Conservation (phyloP, 1,284 basidiomycete species). For the Baeospora myosura region DNA sequence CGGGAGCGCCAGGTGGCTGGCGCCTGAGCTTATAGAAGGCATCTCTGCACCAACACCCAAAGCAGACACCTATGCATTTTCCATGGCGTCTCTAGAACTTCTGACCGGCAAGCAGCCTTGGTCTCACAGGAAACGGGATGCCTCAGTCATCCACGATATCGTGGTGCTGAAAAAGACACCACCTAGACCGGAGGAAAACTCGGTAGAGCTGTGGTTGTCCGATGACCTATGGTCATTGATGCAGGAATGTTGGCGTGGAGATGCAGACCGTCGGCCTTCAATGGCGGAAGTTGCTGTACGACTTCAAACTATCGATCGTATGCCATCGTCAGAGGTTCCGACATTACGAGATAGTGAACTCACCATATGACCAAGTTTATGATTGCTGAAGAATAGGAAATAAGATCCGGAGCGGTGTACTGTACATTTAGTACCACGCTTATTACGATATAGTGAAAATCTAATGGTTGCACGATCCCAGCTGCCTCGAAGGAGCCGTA, state of each 20-base stretch:
- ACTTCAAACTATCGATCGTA: too few relatives aligned
- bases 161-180: slow-evolving; percentile 29
- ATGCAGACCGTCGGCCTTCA: slow-evolving; percentile 24
- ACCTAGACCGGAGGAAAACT: slow-evolving; percentile 26
- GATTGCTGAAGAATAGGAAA: too few relatives aligned
- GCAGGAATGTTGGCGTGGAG: slow-evolving; percentile 35
- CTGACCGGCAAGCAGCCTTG: slow-evolving; percentile 42
- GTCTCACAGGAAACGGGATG: slow-evolving; percentile 36
- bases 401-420: too few relatives aligned
- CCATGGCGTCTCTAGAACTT: slow-evolving; percentile 51
- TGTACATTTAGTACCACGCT: too few relatives aligned
- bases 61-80: slow-evolving; percentile 48
- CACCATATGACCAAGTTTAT: too few relatives aligned
- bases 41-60: slow-evolving; percentile 32
- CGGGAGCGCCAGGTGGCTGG: slow-evolving; percentile 46
- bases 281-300: slow-evolving; percentile 27
- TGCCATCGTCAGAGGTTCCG: too few relatives aligned
- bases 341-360: too few relatives aligned
- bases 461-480: too few relatives aligned
- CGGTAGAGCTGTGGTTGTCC: slow-evolving; percentile 28
- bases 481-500: too few relatives aligned
- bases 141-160: slow-evolving; percentile 40
- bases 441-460: too few relatives aligned
- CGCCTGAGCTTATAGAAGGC: slow-evolving; percentile 46
- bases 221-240: slow-evolving; percentile 40